These are phyloP conservation scores for Tritrichomonas foetus DNA, from an alignment of 208 protist species.

Conservation along the genomic window DNA sequence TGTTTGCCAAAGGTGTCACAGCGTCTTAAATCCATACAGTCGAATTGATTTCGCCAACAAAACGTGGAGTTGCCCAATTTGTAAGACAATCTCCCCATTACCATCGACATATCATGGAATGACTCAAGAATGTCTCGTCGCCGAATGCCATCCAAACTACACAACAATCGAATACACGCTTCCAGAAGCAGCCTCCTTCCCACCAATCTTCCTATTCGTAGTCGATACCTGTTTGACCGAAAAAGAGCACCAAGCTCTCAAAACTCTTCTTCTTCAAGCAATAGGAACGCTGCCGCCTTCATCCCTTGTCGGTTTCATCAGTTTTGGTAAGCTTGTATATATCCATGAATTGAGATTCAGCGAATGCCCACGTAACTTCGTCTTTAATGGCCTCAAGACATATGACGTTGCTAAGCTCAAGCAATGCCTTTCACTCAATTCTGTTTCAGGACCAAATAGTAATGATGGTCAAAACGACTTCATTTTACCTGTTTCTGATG, in stretches of 20 bases:
- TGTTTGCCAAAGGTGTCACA: neutral
- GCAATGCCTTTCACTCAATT: neutral
- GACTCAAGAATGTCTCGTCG: conserved; percentile 72
- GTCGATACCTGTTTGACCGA: conserved; percentile 85
- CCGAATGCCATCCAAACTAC: conserved; percentile 74
- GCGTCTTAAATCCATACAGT: conserved; percentile 29
- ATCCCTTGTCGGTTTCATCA: conserved; percentile 81
- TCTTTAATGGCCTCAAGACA: conserved; percentile 65
- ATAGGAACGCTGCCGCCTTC: conserved; percentile 80
- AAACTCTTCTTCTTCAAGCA: conserved; percentile 74
- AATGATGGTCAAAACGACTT: neutral
- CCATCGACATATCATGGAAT: conserved; percentile 80
- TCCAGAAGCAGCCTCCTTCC: conserved; percentile 48
- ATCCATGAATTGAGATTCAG: conserved; percentile 69
- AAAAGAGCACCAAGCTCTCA: conserved; percentile 60
- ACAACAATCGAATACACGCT: conserved; percentile 87
- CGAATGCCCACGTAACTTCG: conserved; percentile 64
- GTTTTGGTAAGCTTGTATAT: conserved; percentile 84
- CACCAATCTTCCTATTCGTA: conserved; percentile 77
- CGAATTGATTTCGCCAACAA: conserved; percentile 62
- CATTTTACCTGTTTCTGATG: neutral
- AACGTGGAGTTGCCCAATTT: conserved; percentile 87
- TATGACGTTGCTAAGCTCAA: conserved; percentile 45
- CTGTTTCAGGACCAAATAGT: too few relatives aligned
- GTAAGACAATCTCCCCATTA: conserved; percentile 77